Conservation (phyloP, 2,329 filamentous ascomycete genomes). For the Sodiomyces alkalinus region DNA sequence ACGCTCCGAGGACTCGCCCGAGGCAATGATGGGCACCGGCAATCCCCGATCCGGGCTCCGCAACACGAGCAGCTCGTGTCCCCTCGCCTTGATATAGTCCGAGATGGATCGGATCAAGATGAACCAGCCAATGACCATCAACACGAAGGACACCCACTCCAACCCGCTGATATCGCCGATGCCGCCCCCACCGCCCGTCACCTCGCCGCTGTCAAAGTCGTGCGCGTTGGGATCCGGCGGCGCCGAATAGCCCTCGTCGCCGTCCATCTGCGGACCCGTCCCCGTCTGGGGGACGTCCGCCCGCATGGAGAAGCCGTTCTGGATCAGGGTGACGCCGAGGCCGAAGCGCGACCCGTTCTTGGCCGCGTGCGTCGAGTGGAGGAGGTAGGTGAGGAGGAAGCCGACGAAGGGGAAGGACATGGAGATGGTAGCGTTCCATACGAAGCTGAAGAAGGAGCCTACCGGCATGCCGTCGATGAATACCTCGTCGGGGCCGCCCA, state of each 20-base stretch:
- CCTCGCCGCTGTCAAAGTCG: conserved; percentile 63
- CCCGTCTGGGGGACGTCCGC: conserved; percentile 29
- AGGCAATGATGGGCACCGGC: conserved; percentile 70
- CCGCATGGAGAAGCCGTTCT: conserved; percentile 96
- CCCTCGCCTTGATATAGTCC: conserved; percentile 74
- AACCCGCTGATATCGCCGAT: conserved; percentile 49
- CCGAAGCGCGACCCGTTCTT: conserved; percentile 95
- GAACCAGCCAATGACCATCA: conserved; percentile 99
- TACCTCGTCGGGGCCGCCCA: conserved; percentile 83
- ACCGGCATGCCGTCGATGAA: conserved; percentile 94
- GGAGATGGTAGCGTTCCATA: conserved; percentile 93
- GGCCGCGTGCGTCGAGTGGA: conserved; percentile 94
- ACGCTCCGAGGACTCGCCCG: conserved; percentile 65
- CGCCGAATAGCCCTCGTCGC: conserved; percentile 44
- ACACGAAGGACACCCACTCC: conserved; percentile 79
- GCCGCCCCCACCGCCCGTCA: conserved; percentile 30
- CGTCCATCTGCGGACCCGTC: conserved; percentile 26
- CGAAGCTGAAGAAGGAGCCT: conserved; percentile 70
- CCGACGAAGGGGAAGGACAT: conserved; percentile 96
- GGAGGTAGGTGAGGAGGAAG: conserved; percentile 92
- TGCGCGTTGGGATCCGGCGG: conserved; percentile 84
- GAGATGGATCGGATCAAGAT: conserved; percentile 87
- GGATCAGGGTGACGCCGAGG: conserved; percentile 85
- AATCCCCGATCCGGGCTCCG: conserved; percentile 86
- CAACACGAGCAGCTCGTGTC: conserved; percentile 84